These are phyloP conservation scores for Fusarium caatingaense DNA, from an alignment of 2,329 filamentous ascomycete species.

Conservation along the genomic window DNA sequence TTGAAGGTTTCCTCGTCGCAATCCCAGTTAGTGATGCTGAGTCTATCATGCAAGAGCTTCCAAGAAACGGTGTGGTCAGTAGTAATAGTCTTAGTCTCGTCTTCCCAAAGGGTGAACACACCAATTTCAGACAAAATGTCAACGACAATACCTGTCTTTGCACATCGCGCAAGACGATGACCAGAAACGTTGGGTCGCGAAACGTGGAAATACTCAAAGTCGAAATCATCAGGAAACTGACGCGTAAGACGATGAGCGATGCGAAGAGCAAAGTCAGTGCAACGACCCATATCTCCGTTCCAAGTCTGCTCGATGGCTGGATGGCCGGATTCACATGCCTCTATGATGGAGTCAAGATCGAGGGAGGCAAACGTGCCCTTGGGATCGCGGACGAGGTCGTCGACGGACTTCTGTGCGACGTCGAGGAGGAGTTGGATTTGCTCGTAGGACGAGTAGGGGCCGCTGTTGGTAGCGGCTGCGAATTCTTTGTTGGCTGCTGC, in stretches of 20 bases:
- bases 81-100: neutral
- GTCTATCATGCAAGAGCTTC: neutral
- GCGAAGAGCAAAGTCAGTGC: neutral
- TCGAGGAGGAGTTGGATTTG: neutral
- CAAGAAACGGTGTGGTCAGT: neutral
- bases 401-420: neutral
- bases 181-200: too few relatives aligned
- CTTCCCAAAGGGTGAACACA: neutral
- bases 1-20: neutral
- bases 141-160: neutral
- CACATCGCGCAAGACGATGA: neutral
- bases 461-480: neutral
- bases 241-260: neutral
- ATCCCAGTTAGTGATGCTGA: neutral
- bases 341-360: neutral
- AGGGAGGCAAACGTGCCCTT: neutral
- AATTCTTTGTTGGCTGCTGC: neutral
- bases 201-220: neutral
- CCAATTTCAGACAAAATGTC: neutral
- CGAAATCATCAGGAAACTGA: neutral
- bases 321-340: neutral
- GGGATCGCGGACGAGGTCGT: neutral
- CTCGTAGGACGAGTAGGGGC: neutral
- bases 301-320: neutral
- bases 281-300: neutral